These are phyloP conservation scores for Parafenestella ontariensis DNA, from an alignment of 2,329 filamentous ascomycete genomes.

Conservation along the genomic window DNA sequence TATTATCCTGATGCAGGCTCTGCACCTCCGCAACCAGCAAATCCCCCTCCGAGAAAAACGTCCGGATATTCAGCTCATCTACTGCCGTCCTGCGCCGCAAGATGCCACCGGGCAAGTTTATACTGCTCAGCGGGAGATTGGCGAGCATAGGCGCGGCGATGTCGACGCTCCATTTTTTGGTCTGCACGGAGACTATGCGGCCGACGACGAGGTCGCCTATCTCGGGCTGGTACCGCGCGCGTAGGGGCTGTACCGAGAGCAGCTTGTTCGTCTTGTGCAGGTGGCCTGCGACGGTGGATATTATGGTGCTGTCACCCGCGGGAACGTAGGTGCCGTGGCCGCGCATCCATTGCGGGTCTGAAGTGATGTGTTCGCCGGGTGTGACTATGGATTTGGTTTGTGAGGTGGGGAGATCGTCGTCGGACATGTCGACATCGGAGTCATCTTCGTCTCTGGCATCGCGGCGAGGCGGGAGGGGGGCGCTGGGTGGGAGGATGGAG, in stretches of 20 bases:
- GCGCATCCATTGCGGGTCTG: slow-evolving; percentile 96
- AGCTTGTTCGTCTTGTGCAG: slow-evolving; percentile 96
- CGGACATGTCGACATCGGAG: slow-evolving; percentile 57
- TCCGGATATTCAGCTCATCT: slow-evolving; percentile 95
- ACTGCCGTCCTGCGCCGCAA: slow-evolving; percentile 90
- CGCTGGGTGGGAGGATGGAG: slow-evolving; percentile 63
- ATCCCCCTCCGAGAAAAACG: slow-evolving; percentile 97
- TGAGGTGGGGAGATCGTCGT: slow-evolving; percentile 45
- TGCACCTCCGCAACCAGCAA: slow-evolving; percentile 95
- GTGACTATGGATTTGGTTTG: slow-evolving; percentile 70
- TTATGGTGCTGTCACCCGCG: slow-evolving; percentile 70
- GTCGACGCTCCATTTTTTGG: slow-evolving; percentile 92
- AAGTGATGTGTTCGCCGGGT: slow-evolving; percentile 86
- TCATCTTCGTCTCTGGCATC: slow-evolving; percentile 55
- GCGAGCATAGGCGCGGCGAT: slow-evolving; percentile 88
- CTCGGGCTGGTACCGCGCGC: slow-evolving; percentile 91
- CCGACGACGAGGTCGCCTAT: slow-evolving; percentile 96
- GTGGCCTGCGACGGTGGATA: slow-evolving; percentile 88
- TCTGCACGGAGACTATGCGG: slow-evolving; percentile 93
- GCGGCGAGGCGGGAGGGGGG: slow-evolving; percentile 35
- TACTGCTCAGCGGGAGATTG: slow-evolving; percentile 81
- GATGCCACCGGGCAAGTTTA: slow-evolving; percentile 94
- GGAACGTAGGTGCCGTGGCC: slow-evolving; percentile 91
- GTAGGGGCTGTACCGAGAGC: slow-evolving; percentile 86
- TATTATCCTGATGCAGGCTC: slow-evolving; percentile 83